phyloP scores from a whole-genome alignment of 805 yeast genomes.

The Kuraishia floccosa region DNA sequence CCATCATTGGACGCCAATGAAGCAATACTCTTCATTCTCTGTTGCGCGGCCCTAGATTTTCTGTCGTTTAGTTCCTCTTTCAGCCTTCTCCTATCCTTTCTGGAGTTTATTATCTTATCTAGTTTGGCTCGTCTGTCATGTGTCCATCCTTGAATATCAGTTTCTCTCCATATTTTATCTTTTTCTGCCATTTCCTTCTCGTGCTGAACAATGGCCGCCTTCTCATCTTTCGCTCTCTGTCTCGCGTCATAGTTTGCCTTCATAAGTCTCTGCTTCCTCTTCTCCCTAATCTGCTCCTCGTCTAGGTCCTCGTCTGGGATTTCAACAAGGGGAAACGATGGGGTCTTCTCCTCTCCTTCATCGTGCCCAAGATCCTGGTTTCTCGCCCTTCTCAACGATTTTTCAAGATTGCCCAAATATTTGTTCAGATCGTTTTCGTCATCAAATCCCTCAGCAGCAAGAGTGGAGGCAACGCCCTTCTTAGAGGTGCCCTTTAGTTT shows the following conservation, averaged over 20 bases:
- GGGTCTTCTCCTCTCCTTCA: conserved; percentile 32
- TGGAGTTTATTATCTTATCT: conserved; percentile 41
- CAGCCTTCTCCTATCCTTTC: conserved; percentile 59
- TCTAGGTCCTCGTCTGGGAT: conserved; percentile 75
- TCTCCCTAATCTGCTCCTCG: conserved; percentile 77
- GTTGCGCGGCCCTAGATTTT: conserved; percentile 84
- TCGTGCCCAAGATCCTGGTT: conserved; percentile 54
- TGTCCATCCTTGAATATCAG: conserved; percentile 74
- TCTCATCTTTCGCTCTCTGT: conserved; percentile 69
- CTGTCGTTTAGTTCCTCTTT: conserved; percentile 76
- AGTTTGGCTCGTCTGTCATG: conserved; percentile 53
- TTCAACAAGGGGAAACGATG: conserved; percentile 65
- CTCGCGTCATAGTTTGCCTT: conserved; percentile 89
- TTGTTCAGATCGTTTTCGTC: conserved; percentile 62
- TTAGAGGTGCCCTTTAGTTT: conserved; percentile 38
- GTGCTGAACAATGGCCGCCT: conserved; percentile 50
- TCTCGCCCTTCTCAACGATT: conserved; percentile 56
- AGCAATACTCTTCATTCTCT: conserved; percentile 85
- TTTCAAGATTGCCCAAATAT: conserved; percentile 53
- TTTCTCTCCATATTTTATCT: conserved; percentile 69
- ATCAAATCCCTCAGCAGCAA: conserved; percentile 68
- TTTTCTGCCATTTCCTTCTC: conserved; percentile 47
- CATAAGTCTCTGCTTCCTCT: conserved; percentile 70
- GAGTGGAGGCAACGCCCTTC: conserved; percentile 39
- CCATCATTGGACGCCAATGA: conserved; percentile 68